Evolutionary conservation across 176 grass and related monocot species (phyloP), one percentile per base, ranked within the genome.

Genomic region (Cenchrus americanus): DNA sequence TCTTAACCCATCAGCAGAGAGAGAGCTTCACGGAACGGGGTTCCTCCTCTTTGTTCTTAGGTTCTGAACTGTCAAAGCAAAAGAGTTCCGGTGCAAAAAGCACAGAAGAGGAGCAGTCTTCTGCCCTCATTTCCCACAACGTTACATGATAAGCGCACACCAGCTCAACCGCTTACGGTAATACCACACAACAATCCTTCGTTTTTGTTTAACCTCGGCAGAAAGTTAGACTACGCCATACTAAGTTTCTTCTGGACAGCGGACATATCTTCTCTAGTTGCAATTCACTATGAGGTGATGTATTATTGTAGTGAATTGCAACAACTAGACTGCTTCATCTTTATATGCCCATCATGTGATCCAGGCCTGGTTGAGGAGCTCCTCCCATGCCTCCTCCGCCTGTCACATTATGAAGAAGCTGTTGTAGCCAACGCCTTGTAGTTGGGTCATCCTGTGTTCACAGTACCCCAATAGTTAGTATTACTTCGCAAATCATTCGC

Each of bases 381-480:
- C 83, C 85, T 75, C 88, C 81, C 30, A 87, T 86, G 81, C 84
- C 87, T 41, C 82, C 86, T 48, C 92, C 93, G 17, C 80, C 75
- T 37, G 88, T 86, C 62, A 90, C 84, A 47, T 99, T 99, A 62
- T 89, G 78, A 43, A 94, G 81, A 55, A 96, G 84, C 72, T 94
- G 89, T 44, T 94, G 91, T 62, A 99, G 93, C 96, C 96, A 99
- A 49, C 89, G 88, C 59, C 96, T 92, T 48, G 96, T 96, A 48
- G 93, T 87, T 2, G 82, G 89, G 77, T 99, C 96, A 85, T 99
- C 96, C 96, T 99, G 75, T 23, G n/a, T 69, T 80, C 40, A 1
- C 71, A 69, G 62, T 47, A 66, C 54, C 27, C 66, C 22, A 78
- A 74, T 10, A 34, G 47, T 79, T 62, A 54, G 52, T 81, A 77